Conservation (phyloP, 2,329 filamentous ascomycete genomes). For the Clonostachys sp. region DNA sequence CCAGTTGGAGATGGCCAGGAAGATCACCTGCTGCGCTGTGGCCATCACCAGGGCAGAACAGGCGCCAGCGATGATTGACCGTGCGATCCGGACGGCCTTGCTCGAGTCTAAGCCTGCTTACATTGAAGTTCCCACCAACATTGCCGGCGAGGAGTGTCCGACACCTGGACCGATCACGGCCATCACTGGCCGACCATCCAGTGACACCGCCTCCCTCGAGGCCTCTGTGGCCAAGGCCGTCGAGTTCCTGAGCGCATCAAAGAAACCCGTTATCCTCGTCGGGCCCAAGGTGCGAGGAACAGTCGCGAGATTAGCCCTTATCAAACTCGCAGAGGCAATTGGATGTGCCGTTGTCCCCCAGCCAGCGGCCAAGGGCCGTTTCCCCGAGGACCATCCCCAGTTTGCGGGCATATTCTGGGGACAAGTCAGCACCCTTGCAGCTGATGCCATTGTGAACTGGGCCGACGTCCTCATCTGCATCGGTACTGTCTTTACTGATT, state of each 20-base stretch:
- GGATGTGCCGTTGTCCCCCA: conserved; percentile 5
- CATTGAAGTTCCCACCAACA: conserved; percentile 1
- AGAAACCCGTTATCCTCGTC: conserved; percentile 5
- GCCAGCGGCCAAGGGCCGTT: conserved; percentile 5
- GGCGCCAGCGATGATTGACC: conserved; percentile 10
- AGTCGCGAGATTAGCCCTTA: conserved; percentile 1
- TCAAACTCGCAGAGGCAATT: conserved; percentile 3
- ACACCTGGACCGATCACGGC: not conserved
- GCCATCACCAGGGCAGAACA: conserved; percentile 14
- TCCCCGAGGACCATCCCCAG: conserved; percentile 5
- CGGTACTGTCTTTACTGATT: conserved; percentile 4
- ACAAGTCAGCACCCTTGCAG: conserved; percentile 3
- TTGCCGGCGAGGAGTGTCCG: not conserved
- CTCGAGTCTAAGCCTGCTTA: conserved; percentile 1
- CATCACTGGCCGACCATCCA: not conserved
- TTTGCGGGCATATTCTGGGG: conserved; percentile 6
- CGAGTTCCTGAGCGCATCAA: conserved; percentile 1
- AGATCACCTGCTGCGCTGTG: conserved; percentile 20
- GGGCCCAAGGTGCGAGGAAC: conserved; percentile 4
- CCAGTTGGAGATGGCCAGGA: conserved; percentile 21
- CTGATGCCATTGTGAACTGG: conserved; percentile 3
- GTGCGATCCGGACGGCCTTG: conserved; percentile 4
- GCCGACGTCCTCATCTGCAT: conserved; percentile 2
- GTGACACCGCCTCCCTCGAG: not conserved
- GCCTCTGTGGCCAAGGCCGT: conserved; percentile 1